These are phyloP conservation scores for Geoglossum cookeanum DNA, from an alignment of 2,329 filamentous ascomycete species.

Conservation along the genomic window DNA sequence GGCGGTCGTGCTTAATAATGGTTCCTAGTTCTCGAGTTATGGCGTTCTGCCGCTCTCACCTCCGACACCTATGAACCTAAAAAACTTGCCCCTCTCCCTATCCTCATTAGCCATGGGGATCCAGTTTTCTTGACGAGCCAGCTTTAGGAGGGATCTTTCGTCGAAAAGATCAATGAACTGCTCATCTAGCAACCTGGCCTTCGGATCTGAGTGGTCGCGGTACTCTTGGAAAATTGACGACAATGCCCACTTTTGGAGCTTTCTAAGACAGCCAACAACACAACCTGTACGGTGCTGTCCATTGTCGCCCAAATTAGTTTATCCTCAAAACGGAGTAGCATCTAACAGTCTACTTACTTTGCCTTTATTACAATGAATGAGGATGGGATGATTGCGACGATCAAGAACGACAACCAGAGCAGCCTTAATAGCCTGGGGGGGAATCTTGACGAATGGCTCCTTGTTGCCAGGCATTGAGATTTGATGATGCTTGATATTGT, in stretches of 20 bases:
- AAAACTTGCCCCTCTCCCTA: background rate
- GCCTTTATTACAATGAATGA: conserved; percentile 88
- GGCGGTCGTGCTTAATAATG: background rate
- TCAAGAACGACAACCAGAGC: conserved; percentile 57
- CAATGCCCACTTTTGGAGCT: conserved; percentile 47
- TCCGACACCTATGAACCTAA: background rate
- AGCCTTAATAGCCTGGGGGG: conserved; percentile 44
- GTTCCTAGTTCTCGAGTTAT: background rate
- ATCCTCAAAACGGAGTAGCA: background rate
- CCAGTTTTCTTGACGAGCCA: background rate
- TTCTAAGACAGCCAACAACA: conserved; percentile 63
- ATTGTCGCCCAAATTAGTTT: background rate
- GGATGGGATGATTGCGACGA: conserved; percentile 53
- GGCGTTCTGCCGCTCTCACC: background rate
- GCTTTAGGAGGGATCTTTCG: background rate
- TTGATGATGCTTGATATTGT: conserved; percentile 52
- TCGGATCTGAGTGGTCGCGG: conserved; percentile 8
- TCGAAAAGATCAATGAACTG: conserved; percentile 10
- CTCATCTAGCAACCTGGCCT: conserved; percentile 9
- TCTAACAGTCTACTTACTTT: conserved; percentile 30
- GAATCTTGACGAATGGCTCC: conserved; percentile 44
- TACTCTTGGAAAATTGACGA: conserved; percentile 54
- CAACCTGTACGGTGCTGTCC: conserved; percentile 69
- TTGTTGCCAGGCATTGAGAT: conserved; percentile 81
- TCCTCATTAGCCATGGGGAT: background rate